These are phyloP conservation scores for Phytophthora hibernalis DNA, from an alignment of 352 stramenopile genomes.

Conservation along the genomic window DNA sequence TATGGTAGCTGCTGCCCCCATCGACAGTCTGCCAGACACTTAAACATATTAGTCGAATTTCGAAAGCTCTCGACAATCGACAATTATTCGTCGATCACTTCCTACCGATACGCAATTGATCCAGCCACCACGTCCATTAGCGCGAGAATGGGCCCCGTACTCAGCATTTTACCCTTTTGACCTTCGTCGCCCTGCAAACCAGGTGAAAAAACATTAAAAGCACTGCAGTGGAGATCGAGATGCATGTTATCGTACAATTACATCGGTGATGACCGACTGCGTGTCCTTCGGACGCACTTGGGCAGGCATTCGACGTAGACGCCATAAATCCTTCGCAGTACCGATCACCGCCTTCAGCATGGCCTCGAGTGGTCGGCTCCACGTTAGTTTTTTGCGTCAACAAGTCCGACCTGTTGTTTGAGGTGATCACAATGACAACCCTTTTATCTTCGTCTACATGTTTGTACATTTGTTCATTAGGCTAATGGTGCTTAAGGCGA, in stretches of 20 bases:
- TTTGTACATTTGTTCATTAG: neutral
- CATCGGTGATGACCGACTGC: constrained; percentile 45
- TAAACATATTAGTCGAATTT: neutral
- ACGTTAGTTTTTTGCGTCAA: constrained; percentile 7
- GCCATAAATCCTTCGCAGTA: constrained; percentile 45
- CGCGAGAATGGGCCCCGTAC: constrained; percentile 47
- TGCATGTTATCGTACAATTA: constrained; percentile 37
- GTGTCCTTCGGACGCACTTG: constrained; percentile 50
- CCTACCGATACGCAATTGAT: constrained; percentile 35
- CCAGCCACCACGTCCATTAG: constrained; percentile 55
- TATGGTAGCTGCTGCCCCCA: constrained; percentile 44
- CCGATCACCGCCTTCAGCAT: constrained; percentile 36
- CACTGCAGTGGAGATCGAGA: neutral
- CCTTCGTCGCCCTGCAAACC: constrained; percentile 43
- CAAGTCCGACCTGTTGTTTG: neutral
- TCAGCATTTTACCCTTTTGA: constrained; percentile 39
- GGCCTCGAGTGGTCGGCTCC: neutral
- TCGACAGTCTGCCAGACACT: constrained; percentile 17
- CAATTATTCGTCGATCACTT: neutral
- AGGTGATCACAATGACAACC: no score
- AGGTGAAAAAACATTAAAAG: no score
- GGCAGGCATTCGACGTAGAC: constrained; percentile 35
- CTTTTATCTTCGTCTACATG: no score
- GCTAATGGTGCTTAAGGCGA: constrained; percentile 24
- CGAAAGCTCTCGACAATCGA: neutral